Evolutionary conservation across 1,139 yeast genomes (phyloP).

Genomic region (Kazachstania sp.): DNA sequence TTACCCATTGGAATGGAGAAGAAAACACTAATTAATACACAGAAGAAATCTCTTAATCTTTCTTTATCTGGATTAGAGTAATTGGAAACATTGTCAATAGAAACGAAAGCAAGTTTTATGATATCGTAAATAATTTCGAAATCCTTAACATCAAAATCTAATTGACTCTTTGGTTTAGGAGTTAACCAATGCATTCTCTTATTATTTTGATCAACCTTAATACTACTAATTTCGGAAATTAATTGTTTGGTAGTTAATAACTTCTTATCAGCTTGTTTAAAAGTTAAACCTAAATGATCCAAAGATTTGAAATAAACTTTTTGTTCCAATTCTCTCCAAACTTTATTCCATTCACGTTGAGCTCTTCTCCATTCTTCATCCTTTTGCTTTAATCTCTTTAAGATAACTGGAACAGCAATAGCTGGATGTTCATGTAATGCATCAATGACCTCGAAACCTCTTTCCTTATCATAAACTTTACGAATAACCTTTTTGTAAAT

Average conservation of each 20-base stretch:
- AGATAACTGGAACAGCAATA: constrained; percentile 86
- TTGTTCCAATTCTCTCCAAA: constrained; percentile 97
- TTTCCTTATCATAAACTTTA: constrained; percentile 86
- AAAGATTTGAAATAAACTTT: constrained; percentile 87
- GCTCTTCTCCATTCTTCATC: constrained; percentile 99
- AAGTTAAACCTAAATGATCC: constrained; percentile 91
- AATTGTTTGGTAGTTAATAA: constrained; percentile 81
- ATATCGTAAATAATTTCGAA: constrained; percentile 66
- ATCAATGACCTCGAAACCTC: constrained; percentile 92
- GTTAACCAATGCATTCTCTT: constrained; percentile 79
- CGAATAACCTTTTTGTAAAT: constrained; percentile 89
- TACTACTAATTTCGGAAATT: constrained; percentile 84
- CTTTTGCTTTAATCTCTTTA: constrained; percentile 87
- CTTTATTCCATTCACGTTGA: constrained; percentile 97
- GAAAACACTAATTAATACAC: constrained; percentile 41
- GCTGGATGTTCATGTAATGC: constrained; percentile 94
- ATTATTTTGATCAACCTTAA: constrained; percentile 74
- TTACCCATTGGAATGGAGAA: constrained; percentile 24
- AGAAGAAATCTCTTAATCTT: constrained; percentile 62
- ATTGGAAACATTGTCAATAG: constrained; percentile 57
- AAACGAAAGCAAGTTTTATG: constrained; percentile 58
- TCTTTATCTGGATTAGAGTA: constrained; percentile 80
- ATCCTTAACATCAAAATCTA: constrained; percentile 61
- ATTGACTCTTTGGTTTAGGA: constrained; percentile 77
- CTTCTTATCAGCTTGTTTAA: constrained; percentile 94